Evolutionary conservation across 2,329 filamentous ascomycete species (phyloP).

Genomic region (Shiraia sp.): DNA sequence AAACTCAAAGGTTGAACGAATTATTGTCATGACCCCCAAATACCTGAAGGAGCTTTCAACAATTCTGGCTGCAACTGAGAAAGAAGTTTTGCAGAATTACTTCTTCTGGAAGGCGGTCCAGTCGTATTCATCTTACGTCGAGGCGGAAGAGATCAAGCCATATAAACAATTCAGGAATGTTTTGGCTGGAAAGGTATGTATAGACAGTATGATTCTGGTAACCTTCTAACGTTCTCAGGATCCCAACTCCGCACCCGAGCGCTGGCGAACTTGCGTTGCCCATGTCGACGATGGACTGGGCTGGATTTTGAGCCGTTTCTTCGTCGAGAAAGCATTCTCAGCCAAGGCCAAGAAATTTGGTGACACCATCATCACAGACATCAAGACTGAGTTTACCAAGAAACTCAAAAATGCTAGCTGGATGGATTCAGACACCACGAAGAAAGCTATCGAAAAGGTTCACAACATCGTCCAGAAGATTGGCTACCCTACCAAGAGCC

Average conservation of each 20-base stretch:
- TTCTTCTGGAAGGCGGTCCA: conserved; percentile 67
- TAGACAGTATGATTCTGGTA: not conserved
- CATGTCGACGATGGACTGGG: conserved; percentile 62
- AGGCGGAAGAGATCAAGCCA: conserved; percentile 63
- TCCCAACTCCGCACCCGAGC: conserved; percentile 63
- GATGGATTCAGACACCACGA: conserved; percentile 66
- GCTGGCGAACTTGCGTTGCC: conserved; percentile 67
- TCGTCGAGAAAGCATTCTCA: conserved; percentile 69
- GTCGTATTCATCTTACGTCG: conserved; percentile 56
- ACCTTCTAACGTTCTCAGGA: conserved; percentile 45
- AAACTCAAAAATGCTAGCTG: conserved; percentile 63
- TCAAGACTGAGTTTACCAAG: conserved; percentile 68
- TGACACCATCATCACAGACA: conserved; percentile 70
- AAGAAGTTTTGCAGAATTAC: conserved; percentile 63
- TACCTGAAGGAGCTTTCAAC: conserved; percentile 63
- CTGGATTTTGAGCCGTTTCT: conserved; percentile 74
- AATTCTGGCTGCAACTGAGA: conserved; percentile 58
- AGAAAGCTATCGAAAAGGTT: conserved; percentile 66
- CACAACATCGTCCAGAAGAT: conserved; percentile 70
- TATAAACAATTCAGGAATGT: conserved; percentile 64
- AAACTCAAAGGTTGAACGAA: conserved; percentile 54
- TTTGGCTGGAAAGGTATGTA: conserved; percentile 57
- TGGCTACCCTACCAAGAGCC: conserved; percentile 65
- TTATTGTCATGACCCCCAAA: conserved; percentile 63
- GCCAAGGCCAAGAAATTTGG: conserved; percentile 68